These are phyloP conservation scores for Sarocladium strictum DNA, from an alignment of 2,329 filamentous ascomycete species.

Conservation along the genomic window DNA sequence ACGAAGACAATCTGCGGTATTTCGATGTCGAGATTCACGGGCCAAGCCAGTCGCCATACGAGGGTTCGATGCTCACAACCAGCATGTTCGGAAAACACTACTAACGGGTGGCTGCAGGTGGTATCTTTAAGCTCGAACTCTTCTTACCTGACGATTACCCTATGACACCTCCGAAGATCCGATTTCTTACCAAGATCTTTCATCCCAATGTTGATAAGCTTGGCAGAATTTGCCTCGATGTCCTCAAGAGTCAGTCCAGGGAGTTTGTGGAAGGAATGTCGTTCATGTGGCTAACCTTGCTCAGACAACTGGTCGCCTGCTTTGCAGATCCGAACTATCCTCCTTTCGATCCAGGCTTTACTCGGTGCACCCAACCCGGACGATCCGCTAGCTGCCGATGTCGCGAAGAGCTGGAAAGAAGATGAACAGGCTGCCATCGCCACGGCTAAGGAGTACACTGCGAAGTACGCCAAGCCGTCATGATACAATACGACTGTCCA, in stretches of 20 bases:
- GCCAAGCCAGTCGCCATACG: conserved; percentile 86
- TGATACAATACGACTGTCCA: not conserved
- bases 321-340: conserved; percentile 93
- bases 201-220: conserved; percentile 98
- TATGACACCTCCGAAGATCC: conserved; percentile 97
- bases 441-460: conserved; percentile 89
- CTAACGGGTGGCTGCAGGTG: conserved; percentile 40
- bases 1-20: conserved; percentile 95
- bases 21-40: conserved; percentile 97
- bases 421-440: conserved; percentile 88
- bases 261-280: not conserved
- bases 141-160: conserved; percentile 98
- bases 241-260: conserved; percentile 71
- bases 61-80: conserved; percentile 52
- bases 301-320: conserved; percentile 98
- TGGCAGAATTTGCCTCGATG: conserved; percentile 93
- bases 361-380: conserved; percentile 96
- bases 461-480: conserved; percentile 63
- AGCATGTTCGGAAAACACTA: not conserved
- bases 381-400: conserved; percentile 95
- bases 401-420: conserved; percentile 97
- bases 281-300: conserved; percentile 12
- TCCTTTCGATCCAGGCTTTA: conserved; percentile 96
- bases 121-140: conserved; percentile 93
- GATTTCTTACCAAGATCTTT: conserved; percentile 98